Evolutionary conservation across 495 filamentous ascomycete genomes (phyloP), one percentile per base, ranked within the genome.

Genomic region (Hypoxylon rickii): DNA sequence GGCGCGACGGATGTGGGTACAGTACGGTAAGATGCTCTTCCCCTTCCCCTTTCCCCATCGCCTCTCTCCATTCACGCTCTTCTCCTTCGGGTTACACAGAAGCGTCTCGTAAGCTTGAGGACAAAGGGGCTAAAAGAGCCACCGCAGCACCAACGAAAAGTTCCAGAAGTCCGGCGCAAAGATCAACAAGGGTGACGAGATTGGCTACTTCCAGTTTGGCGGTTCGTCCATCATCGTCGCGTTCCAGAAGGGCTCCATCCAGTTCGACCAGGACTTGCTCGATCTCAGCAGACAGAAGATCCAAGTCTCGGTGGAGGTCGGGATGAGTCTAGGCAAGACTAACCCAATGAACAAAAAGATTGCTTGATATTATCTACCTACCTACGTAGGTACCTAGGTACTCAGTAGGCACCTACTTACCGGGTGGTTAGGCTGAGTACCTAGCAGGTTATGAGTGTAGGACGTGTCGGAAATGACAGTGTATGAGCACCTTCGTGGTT

Each of bases 161-260:
- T 46, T 47, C 12, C 42, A 41, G 24, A 41, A 40, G 15, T 17
- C 22, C 1, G 34, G 42, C 1, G 34, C 22, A 3, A 10, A 13
- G 13, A 50, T 88, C 40, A 70, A 71, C 17, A 88, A 87, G 69
- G 85, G 85, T 3, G 80, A 87, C 8, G 65, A 86, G 61, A 72
- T 81, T 38, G 85, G 84, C 6, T 87, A 85, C 81, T 88, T 88
- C 61, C 85, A 88, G 59, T 88, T 83, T 68, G 85, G 86, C 8
- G 86, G 86, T 4, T 81, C 76, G 4, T 83, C 78, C 7, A 76
- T 85, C 61, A 83, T 79, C 52, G 57, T 88, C 51, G 53, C 88
- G 1, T 87, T 88, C 24, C 48, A 68, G 13, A 63, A 68, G 44
- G 68, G 58, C 10, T 64, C 43, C 10, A 48, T 68, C 21, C 61